Base-by-base conservation (phyloP, 306 rosid genomes). In the Glycine tomentella region DNA sequence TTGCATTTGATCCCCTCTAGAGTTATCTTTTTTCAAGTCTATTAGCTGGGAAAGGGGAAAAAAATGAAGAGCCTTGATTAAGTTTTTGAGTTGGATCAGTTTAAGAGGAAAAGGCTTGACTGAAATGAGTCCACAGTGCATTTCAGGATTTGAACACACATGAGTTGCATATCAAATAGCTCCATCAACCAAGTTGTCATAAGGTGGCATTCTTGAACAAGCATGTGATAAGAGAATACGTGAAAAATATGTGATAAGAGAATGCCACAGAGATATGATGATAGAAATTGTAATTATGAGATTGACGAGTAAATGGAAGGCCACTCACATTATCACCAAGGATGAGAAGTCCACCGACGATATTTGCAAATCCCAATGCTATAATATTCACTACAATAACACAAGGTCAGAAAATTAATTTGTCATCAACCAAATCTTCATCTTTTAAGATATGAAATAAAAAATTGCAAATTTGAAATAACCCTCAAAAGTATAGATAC, bases 291-390 rank as follows among this genome's bases (percentile, higher is more conserved):
- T 72, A 49, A 72, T 52, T 62, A 71, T 63, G 58, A 76, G 17
- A 51, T 46, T 65, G 44, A 49, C 4, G 25, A 74, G 25, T 8
- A 69, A 0, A 57, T 8, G 61, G 75, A 59, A 85, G 62, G 1
- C 58, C 68, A 77, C 89, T 88, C 75, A 88, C 91, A 83, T 85
- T 83, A 65, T 88, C 81, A 48, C 76, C 86, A 68, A 88, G 79
- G 72, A 85, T 44, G 78, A 88, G 49, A 80, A 88, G 82, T 69
- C 91, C 89, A 34, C 84, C 89, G 11, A 88, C 15, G 79, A 88
- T 45, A 77, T 85, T 85, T 74, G 91, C 89, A 55, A 88, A 78
- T 80, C 87, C 91, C 75, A 85, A 53, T n/a, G 74, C 86, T 49
- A 85, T 63, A 33, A 88, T 85, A 64, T 80, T 88, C 83, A 73